Base-by-base conservation (phyloP, 2,329 filamentous ascomycete species). In the Sclerotinia glacialis region DNA sequence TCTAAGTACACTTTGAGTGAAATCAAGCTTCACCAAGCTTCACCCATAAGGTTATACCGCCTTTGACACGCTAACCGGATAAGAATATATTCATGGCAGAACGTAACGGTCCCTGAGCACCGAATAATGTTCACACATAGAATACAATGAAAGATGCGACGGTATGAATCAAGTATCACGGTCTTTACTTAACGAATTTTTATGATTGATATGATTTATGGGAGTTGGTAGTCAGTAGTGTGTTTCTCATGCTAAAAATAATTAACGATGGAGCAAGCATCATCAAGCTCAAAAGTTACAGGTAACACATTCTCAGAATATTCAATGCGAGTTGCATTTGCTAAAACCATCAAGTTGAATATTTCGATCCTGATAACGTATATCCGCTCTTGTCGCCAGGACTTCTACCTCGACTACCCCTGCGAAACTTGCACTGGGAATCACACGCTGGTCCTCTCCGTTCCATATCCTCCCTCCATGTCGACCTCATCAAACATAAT, bases 371-470 rank as follows among this genome's bases (percentile, higher is more conserved):
- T 64, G 90, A 92, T 76, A 89, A 91, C 74, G 85, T 98, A 70
- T 98, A 94, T 79, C 88, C 91, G 67, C 84, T 94, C 63, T 82
- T 98, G 53, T 89, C 90, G 14, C 87, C 91, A 3, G 88, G 93
- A 67, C 83, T 99, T 67, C 83, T 90, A 50, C 83, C 90, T 52
- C 89, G 91, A 65, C 83, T 98, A 0, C 95, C 95, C 44, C 83
- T 99, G 47, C 90, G 89, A 70, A 96, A 98, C 75, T 86, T 99
- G 55, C 92, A 98, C 76, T 99, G 95, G 95, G 96, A 98, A 78
- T 97, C 95, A 18, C 92, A 96, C 69, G 89, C 90, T 37, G 90
- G 95, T 0, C 95, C 95, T 2, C 81, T 98, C 46, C 90, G 95
- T 71, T 97, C 95, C 18, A 99, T 99, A 77, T 90, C 93, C 75